A percentile compares a stretch with the other conserved stretches of the same genome.
These are phyloP conservation scores for Salicornia ramosissima DNA, from an alignment of 148 eudicot genomes.

Conservation along the genomic window DNA sequence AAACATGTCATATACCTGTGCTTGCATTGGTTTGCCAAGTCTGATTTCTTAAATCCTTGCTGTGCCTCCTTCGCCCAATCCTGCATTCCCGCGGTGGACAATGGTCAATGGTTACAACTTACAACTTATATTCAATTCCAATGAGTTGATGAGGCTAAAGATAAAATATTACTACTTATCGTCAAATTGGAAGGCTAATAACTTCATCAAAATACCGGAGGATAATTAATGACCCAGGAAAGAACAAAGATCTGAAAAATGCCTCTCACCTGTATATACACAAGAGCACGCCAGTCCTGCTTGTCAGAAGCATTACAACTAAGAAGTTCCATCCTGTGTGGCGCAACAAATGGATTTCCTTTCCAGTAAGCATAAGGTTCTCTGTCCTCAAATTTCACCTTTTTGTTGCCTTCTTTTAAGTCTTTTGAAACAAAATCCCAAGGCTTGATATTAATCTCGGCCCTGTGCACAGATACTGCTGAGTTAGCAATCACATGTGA, in stretches of 20 bases:
- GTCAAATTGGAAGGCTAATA: background rate
- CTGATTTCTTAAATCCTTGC: constrained; percentile 58
- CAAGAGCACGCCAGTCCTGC: constrained; percentile 73
- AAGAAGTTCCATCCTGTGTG: constrained; percentile 60
- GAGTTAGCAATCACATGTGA: constrained; percentile 1
- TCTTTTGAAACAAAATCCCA: constrained; percentile 58
- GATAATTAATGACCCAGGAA: background rate
- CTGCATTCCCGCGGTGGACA: constrained; percentile 27
- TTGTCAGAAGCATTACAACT: constrained; percentile 61
- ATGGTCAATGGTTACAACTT: no score
- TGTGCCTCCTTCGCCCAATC: constrained; percentile 55
- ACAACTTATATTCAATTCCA: background rate
- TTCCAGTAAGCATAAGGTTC: constrained; percentile 85
- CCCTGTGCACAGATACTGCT: constrained; percentile 31
- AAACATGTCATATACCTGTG: constrained; percentile 37
- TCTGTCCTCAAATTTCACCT: constrained; percentile 47
- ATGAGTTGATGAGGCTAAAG: background rate
- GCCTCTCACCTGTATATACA: constrained; percentile 50
- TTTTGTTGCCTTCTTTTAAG: constrained; percentile 61
- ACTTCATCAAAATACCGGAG: background rate
- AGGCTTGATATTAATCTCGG: constrained; percentile 67
- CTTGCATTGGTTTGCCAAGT: constrained; percentile 58
- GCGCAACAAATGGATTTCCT: constrained; percentile 71
- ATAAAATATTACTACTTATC: background rate
- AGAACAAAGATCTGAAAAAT: constrained; percentile 5